phyloP scores from a whole-genome alignment of 805 yeast genomes.

The Candida nanaspora region DNA sequence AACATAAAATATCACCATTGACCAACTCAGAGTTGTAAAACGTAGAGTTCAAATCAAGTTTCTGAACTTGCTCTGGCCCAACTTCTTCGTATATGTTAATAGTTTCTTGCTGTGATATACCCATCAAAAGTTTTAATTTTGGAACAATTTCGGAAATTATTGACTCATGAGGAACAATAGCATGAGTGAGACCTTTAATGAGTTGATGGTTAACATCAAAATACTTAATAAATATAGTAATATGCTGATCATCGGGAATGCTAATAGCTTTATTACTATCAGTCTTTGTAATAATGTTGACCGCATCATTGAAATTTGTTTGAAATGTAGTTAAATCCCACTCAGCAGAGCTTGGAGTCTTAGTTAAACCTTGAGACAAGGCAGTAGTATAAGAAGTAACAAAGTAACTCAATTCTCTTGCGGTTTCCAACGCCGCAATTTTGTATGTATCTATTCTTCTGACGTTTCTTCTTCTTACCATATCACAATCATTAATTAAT shows the following conservation, averaged over 20 bases:
- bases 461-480: conserved; percentile 27
- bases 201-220: conserved; percentile 52
- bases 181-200: conserved; percentile 62
- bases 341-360: too few species aligned
- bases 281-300: neutral
- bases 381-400: too few species aligned
- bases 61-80: conserved; percentile 44
- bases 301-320: neutral
- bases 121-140: conserved; percentile 34
- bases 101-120: conserved; percentile 26
- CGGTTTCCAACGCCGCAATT: neutral
- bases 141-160: conserved; percentile 33
- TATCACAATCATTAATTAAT: conserved; percentile 13
- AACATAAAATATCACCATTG: conserved; percentile 60
- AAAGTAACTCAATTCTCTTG: neutral
- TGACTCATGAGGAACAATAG: conserved; percentile 42
- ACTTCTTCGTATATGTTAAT: conserved; percentile 54
- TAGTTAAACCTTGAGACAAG: too few species aligned
- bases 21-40: conserved; percentile 52
- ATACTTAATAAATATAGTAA: conserved; percentile 48
- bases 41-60: conserved; percentile 30
- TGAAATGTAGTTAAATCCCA: neutral
- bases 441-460: conserved; percentile 38
- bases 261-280: neutral
- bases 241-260: conserved; percentile 17